A percentile compares a stretch with the other conserved stretches of the same genome.
These are phyloP conservation scores for Hymenoscyphus scutula DNA, from an alignment of 2,329 filamentous ascomycete species.

Conservation along the genomic window DNA sequence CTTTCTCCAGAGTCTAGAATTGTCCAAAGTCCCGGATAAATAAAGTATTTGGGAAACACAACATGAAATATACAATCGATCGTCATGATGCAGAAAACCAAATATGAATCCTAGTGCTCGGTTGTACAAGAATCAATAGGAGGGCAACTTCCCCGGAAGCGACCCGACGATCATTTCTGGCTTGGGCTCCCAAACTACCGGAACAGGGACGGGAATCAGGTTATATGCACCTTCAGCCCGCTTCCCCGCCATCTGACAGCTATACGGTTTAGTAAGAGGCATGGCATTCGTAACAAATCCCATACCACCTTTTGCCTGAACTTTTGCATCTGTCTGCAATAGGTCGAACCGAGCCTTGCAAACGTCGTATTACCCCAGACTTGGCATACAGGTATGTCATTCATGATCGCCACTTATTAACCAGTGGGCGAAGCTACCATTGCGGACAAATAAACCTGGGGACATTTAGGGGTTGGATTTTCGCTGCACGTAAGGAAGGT, in stretches of 20 bases:
- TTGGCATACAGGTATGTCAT: not conserved
- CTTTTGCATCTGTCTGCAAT: not conserved
- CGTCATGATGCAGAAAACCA: not conserved
- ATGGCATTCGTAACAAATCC: constrained; percentile 3
- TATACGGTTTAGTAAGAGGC: no score
- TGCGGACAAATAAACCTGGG: not conserved
- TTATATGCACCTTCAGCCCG: constrained; percentile 1
- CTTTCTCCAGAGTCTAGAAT: not conserved
- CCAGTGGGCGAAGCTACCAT: not conserved
- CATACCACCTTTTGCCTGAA: constrained; percentile 3
- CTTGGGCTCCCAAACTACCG: not conserved
- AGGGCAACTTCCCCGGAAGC: not conserved
- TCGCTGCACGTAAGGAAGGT: not conserved
- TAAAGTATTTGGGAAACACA: not conserved
- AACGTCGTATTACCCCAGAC: not conserved
- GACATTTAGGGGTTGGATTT: not conserved
- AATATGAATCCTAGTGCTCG: not conserved
- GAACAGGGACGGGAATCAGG: constrained; percentile 7
- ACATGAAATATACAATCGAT: not conserved
- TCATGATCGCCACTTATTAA: not conserved
- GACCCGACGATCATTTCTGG: constrained; percentile 5
- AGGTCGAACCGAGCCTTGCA: not conserved
- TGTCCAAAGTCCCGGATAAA: constrained; percentile 1
- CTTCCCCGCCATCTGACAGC: not conserved
- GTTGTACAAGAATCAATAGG: not conserved